A percentile compares a stretch with the other conserved stretches of the same genome.
phyloP scores from a whole-genome alignment of 2,329 filamentous ascomycete species.

The Hirsutella minnesotensis region DNA sequence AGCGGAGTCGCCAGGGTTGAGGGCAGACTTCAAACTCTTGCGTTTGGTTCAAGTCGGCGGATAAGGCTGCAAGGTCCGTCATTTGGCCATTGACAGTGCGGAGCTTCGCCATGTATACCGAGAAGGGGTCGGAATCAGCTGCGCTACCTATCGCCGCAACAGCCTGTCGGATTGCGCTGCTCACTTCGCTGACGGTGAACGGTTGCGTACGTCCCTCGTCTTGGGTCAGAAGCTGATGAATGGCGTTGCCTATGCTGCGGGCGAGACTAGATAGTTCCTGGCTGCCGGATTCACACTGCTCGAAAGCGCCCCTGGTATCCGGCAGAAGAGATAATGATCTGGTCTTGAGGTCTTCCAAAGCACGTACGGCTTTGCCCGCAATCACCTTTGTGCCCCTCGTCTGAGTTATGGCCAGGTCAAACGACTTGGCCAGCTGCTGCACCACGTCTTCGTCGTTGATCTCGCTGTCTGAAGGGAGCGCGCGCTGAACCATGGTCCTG shows the following conservation, averaged over 20 bases:
- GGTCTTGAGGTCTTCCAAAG: constrained; percentile 64
- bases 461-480: constrained; percentile 34
- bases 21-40: constrained; percentile 66
- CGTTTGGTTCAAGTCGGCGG: constrained; percentile 58
- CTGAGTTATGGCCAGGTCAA: constrained; percentile 61
- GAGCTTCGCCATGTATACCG: constrained; percentile 55
- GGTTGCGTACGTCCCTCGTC: constrained; percentile 62
- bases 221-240: constrained; percentile 51
- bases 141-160: constrained; percentile 34
- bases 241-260: constrained; percentile 52
- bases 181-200: constrained; percentile 54
- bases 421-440: constrained; percentile 55
- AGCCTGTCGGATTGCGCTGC: constrained; percentile 47
- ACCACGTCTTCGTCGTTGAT: constrained; percentile 55
- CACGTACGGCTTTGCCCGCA: constrained; percentile 63
- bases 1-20: constrained; percentile 74
- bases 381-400: constrained; percentile 77
- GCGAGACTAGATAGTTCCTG: constrained; percentile 55
- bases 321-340: constrained; percentile 62
- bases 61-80: constrained; percentile 58
- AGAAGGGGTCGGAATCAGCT: constrained; percentile 57
- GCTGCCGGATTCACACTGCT: constrained; percentile 53
- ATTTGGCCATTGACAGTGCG: constrained; percentile 52
- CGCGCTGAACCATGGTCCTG: constrained; percentile 54
- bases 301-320: constrained; percentile 57